Conservation (phyloP, 2,329 filamentous ascomycete species). For the Aurifilum marmelostoma region DNA sequence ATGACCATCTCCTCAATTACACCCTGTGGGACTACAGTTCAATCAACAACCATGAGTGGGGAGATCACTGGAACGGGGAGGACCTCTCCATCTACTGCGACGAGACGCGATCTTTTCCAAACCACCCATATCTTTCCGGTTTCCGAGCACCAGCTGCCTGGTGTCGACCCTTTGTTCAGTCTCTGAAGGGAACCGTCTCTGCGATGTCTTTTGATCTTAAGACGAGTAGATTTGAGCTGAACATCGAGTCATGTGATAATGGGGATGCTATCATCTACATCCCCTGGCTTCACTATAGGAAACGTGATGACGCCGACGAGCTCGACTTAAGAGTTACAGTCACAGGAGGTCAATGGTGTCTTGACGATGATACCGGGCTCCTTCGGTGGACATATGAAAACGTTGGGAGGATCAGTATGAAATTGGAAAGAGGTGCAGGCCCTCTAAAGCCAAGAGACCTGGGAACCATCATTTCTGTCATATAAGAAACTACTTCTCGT, state of each 20-base stretch:
- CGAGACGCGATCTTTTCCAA: conserved; percentile 33
- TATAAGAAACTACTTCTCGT: neutral
- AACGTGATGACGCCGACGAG: neutral
- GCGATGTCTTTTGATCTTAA: conserved; percentile 17
- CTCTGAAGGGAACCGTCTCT: conserved; percentile 14
- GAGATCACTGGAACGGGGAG: conserved; percentile 35
- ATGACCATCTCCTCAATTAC: conserved; percentile 32
- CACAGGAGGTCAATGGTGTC: conserved; percentile 2
- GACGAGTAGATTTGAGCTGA: neutral
- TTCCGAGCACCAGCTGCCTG: conserved; percentile 31
- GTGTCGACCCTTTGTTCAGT: conserved; percentile 32
- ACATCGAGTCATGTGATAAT: neutral
- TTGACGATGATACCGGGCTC: neutral
- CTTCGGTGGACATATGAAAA: conserved; percentile 6
- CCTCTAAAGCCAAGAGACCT: conserved; percentile 6
- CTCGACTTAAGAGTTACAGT: conserved; percentile 1
- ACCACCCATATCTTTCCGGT: conserved; percentile 25
- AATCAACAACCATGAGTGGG: conserved; percentile 34
- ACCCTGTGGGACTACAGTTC: conserved; percentile 33
- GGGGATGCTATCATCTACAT: conserved; percentile 9
- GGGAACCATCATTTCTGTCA: conserved; percentile 7
- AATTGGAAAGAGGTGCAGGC: neutral
- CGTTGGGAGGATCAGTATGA: neutral
- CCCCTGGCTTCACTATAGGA: conserved; percentile 20
- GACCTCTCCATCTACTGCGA: conserved; percentile 33